Evolutionary conservation across 2,329 filamentous ascomycete genomes (phyloP), one percentile per base, ranked within the genome.

Genomic region (Aspergillus flavus): DNA sequence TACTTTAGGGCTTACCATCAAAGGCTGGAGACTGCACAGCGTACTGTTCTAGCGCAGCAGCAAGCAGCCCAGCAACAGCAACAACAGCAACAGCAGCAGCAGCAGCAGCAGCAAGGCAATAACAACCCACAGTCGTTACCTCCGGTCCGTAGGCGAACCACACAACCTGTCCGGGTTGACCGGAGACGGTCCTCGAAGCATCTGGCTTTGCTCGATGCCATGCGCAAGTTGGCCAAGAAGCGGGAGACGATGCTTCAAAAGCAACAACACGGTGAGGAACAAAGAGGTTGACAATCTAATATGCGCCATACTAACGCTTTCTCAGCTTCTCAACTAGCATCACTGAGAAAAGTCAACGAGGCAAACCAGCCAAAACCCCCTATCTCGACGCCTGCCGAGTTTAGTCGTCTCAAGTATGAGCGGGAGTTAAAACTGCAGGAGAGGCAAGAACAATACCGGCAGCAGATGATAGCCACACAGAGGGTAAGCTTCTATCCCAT

Each of bases 171-270:
- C 36, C 86, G 92, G 58, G 94, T 99, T 6, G 94, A 98, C 73
- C 88, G 94, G 65, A 88, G 94, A 61, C 89, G 92, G 67, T 92
- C 93, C 67, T 91, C 93, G 66, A 92, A 93, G 73, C 92, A 97
- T 73, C 82, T 98, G 62, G 91, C 91, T 53, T 85, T 98, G 71
- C 89, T 99, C 69, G 94, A 98, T 78, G 92, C 92, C 3, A 97
- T 98, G 92, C 88, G 94, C 48, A 99, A 98, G 76, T 79, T 97
- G 55, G 94, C 94, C 0, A 96, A 97, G 83, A 98, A 97, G 79
- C 88, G 94, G 30, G 95, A 99, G 79, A 91, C 91, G 12, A 85
- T 87, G 30, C 82, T 88, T 32, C 93, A 95, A 74, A 98, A 98
- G 81, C 92, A 95, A 75, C 91, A 94, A 73, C 93, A 97, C 74